These are phyloP conservation scores for Erythrophleum fordii DNA, from an alignment of 306 rosid species.

Conservation along the genomic window DNA sequence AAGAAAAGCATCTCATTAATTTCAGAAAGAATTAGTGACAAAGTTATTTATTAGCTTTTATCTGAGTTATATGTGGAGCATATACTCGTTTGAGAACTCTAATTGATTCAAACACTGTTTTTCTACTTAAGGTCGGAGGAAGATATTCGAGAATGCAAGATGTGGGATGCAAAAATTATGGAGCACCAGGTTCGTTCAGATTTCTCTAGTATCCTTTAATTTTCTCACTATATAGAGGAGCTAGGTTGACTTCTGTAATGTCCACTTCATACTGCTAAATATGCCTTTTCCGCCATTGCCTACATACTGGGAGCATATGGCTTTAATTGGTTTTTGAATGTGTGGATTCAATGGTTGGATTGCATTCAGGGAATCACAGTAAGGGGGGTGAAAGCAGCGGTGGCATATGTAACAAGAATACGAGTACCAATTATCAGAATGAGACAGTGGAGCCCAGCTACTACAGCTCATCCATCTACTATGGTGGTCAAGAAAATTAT, in stretches of 20 bases:
- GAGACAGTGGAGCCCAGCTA: conserved; percentile 71
- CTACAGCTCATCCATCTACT: conserved; percentile 85
- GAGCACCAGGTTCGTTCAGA: conserved; percentile 47
- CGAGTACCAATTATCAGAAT: conserved; percentile 51
- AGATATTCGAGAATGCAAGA: conserved; percentile 47
- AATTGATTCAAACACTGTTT: background rate
- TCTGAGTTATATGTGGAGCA: background rate
- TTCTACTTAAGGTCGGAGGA: conserved; percentile 43
- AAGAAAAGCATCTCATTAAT: background rate
- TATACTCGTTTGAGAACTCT: conserved; percentile 3
- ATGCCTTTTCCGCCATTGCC: conserved; percentile 24
- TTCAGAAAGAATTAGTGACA: background rate
- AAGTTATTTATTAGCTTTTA: background rate
- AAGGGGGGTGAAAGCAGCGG: conserved; percentile 52
- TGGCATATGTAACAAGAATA: conserved; percentile 47
- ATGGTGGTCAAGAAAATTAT: conserved; percentile 95
- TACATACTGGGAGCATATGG: conserved; percentile 19
- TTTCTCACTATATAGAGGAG: background rate
- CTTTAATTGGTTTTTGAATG: conserved; percentile 26
- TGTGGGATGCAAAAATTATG: conserved; percentile 37
- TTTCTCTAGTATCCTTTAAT: background rate
- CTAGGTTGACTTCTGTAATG: conserved; percentile 24
- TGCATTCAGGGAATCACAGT: conserved; percentile 42
- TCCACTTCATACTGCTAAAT: background rate
- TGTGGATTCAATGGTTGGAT: conserved; percentile 43